Base-by-base conservation (phyloP, 495 filamentous ascomycete genomes). In the Copromyces sp. region DNA sequence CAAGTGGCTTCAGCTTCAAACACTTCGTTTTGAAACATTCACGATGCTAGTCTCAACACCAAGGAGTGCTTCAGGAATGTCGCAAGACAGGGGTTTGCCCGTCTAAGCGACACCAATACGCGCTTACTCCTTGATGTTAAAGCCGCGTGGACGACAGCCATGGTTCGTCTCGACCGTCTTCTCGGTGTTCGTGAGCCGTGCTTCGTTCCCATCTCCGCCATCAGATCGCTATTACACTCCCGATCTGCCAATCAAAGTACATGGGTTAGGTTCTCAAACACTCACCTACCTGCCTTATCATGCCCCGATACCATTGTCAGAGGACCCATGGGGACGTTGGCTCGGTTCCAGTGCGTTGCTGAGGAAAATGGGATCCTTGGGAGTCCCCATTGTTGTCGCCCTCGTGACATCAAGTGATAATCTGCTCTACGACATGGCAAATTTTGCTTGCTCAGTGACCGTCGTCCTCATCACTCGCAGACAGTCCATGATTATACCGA, bases 81-180 rank as follows among this genome's bases (percentile, higher is more conserved):
- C 81, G 77, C 83, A 86, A 78, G 79, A 83, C 84, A 83, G 81
- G 84, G 84, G 77, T 81, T 65, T 71, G 38, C 72, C 39, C 68
- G 73, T 72, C 75, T 68, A 69, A 70, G 53, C 29, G 29, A 65
- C 53, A 65, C 29, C 53, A 32, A 65, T 35, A 65, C 37, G 29
- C 53, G 53, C 24, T 9, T 17, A 17, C 14, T 29, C 53, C 24
- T 65, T 35, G 53, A 65, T 37, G 29, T 35, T 65, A 16, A 14
- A 61, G 53, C 29, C 53, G 53, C 53, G 24, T 35, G 16, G 53
- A 65, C 53, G 29, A 35, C 29, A 24, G 39, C 17, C 9, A 4
- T 37, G 29, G 44, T 40, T 41, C 39, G 37, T 47, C 61, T 61
- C 40, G 5, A 42, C 70, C 32, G 9, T 71, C 24, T 38, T 72